These are phyloP conservation scores for Penicillium turbatum DNA, from an alignment of 495 filamentous ascomycete genomes.

Conservation along the genomic window DNA sequence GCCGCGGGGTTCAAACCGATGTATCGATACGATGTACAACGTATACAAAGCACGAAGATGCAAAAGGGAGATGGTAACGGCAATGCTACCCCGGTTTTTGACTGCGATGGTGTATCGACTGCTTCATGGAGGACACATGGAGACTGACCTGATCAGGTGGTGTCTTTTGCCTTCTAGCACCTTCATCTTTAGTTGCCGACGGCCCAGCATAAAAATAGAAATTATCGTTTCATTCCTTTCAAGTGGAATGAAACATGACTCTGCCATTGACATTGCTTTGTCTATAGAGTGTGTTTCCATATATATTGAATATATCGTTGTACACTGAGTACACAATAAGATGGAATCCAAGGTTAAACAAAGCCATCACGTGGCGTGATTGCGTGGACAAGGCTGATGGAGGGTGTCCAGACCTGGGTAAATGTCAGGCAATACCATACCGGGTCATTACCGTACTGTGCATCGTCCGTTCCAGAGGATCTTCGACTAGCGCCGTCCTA, in stretches of 20 bases:
- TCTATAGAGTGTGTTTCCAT: neutral
- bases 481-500: constrained; percentile 3
- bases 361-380: constrained; percentile 2
- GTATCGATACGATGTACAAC: too few species aligned
- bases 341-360: neutral
- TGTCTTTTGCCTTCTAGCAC: neutral
- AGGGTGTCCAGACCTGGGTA: neutral
- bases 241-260: too few species aligned
- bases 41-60: neutral
- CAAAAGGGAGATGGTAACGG: neutral
- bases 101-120: neutral
- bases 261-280: too few species aligned
- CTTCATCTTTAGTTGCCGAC: neutral
- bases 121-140: constrained; percentile 2
- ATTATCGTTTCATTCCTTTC: neutral
- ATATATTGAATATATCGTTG: neutral
- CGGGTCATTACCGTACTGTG: neutral
- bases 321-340: neutral
- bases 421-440: constrained; percentile 23
- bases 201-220: neutral
- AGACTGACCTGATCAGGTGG: constrained; percentile 12
- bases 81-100: constrained; percentile 11
- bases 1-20: constrained; percentile 10
- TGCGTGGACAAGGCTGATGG: neutral
- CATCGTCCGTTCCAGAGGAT: constrained; percentile 3